Conservation (phyloP, 768 basidiomycete species). For the Rhodotorula paludigena region DNA sequence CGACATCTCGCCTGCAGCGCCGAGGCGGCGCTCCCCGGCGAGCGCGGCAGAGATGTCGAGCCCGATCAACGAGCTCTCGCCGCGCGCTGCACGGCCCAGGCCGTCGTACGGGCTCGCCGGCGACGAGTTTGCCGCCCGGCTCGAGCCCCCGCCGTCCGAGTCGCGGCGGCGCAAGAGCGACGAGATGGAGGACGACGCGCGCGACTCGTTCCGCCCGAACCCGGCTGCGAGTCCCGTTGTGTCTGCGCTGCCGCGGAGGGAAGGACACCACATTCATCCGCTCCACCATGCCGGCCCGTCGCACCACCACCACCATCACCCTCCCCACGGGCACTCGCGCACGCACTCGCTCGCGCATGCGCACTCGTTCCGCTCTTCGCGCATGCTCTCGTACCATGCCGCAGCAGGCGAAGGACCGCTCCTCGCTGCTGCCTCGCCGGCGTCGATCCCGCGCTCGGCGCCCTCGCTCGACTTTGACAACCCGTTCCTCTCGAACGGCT, state of each 20-base stretch:
- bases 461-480: conserved; percentile 15
- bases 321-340: background rate
- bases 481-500: conserved; percentile 13
- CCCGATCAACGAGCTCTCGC: conserved; percentile 28
- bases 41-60: conserved; percentile 28
- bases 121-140: conserved; percentile 7
- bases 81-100: background rate
- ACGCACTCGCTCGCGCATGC: conserved; percentile 35
- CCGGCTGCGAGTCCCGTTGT: background rate
- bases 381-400: conserved; percentile 34
- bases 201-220: conserved; percentile 2
- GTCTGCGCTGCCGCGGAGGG: conserved; percentile 10
- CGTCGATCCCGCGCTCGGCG: conserved; percentile 1
- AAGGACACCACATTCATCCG: conserved; percentile 7
- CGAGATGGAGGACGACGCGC: conserved; percentile 35
- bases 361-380: conserved; percentile 29
- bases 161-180: conserved; percentile 37
- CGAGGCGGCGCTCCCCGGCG: conserved; percentile 7
- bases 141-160: conserved; percentile 19
- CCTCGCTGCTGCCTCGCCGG: background rate
- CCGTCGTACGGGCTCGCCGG: conserved; percentile 6
- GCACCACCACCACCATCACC: conserved; percentile 7
- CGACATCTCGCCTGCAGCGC: background rate
- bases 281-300: background rate
- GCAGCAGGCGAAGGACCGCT: conserved; percentile 2